Conservation (phyloP, 495 filamentous ascomycete genomes). For the Schizothecium vesticola region DNA sequence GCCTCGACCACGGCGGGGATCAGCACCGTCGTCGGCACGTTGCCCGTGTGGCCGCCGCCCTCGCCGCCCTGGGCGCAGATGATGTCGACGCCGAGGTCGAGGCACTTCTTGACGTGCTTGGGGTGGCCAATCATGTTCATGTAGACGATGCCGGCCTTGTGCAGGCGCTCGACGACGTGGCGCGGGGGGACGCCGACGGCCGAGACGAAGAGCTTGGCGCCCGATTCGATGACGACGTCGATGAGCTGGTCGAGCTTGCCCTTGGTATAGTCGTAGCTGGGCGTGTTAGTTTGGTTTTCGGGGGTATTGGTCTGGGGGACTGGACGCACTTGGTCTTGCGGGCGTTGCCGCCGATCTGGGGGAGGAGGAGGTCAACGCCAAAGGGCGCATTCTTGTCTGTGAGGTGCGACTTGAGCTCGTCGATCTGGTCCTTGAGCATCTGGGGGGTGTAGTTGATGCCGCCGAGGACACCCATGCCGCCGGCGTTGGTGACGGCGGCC, state of each 20-base stretch:
- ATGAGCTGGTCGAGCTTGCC: conserved; percentile 91
- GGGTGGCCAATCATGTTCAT: conserved; percentile 99
- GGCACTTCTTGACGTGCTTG: conserved; percentile 92
- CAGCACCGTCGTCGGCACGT: conserved; percentile 65
- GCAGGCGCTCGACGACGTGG: conserved; percentile 79
- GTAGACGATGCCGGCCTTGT: conserved; percentile 81
- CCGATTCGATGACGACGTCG: conserved; percentile 86
- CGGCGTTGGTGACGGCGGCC: conserved; percentile 94
- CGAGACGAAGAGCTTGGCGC: conserved; percentile 90
- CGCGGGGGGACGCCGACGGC: conserved; percentile 93
- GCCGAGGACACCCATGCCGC: conserved; percentile 92
- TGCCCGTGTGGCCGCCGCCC: conserved; percentile 76
- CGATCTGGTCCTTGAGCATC: conserved; percentile 92
- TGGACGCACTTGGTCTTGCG: conserved; percentile 85
- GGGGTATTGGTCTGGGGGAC: background rate
- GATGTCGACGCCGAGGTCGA: conserved; percentile 85
- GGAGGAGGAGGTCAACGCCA: conserved; percentile 90
- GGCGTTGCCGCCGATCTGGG: conserved; percentile 88
- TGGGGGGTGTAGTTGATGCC: conserved; percentile 95
- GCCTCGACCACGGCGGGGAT: conserved; percentile 82
- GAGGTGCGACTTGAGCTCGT: conserved; percentile 85
- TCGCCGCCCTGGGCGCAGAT: conserved; percentile 83
- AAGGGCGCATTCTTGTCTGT: conserved; percentile 97
- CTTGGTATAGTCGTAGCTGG: conserved; percentile 98
- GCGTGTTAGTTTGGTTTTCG: background rate